These are phyloP conservation scores for Hemerocallis citrina DNA, from an alignment of 106 monocot species.

Conservation along the genomic window DNA sequence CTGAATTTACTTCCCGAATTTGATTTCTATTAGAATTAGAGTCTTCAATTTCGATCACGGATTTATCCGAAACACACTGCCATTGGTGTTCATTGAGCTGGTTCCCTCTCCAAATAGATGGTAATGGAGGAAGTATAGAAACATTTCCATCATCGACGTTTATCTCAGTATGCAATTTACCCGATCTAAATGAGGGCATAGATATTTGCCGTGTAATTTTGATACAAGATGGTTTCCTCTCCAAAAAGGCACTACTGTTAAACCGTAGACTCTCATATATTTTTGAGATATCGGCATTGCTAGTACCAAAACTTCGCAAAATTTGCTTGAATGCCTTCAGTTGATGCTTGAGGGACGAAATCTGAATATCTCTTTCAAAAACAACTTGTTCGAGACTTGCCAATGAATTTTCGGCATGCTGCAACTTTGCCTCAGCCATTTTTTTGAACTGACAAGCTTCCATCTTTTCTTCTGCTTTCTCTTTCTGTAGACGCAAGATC, in stretches of 20 bases:
- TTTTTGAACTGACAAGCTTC: slow-evolving; percentile 69
- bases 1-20: not conserved
- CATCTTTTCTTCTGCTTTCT: slow-evolving; percentile 64
- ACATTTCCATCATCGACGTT: slow-evolving; percentile 14
- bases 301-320: slow-evolving; percentile 8
- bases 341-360: slow-evolving; percentile 43
- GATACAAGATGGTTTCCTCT: slow-evolving; percentile 9
- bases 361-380: slow-evolving; percentile 57
- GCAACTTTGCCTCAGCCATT: slow-evolving; percentile 60
- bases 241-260: not conserved
- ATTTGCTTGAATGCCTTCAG: slow-evolving; percentile 25
- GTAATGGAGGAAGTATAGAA: slow-evolving; percentile 2
- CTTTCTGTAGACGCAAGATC: slow-evolving; percentile 77
- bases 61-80: not conserved
- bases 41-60: slow-evolving; percentile 5
- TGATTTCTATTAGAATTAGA: slow-evolving; percentile 1
- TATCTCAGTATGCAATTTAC: slow-evolving; percentile 25
- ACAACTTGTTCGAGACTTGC: slow-evolving; percentile 44
- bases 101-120: slow-evolving; percentile 6
- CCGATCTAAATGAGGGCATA: slow-evolving; percentile 19
- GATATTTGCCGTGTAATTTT: slow-evolving; percentile 26
- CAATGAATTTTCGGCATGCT: slow-evolving; percentile 42
- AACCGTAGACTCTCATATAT: slow-evolving; percentile 2
- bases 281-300: slow-evolving; percentile 1
- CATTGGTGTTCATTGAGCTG: slow-evolving; percentile 7